Evolutionary conservation across 2,329 filamentous ascomycete species (phyloP), one percentile per base, ranked within the genome.

Genomic region (Pseudocercospora fijiensis): DNA sequence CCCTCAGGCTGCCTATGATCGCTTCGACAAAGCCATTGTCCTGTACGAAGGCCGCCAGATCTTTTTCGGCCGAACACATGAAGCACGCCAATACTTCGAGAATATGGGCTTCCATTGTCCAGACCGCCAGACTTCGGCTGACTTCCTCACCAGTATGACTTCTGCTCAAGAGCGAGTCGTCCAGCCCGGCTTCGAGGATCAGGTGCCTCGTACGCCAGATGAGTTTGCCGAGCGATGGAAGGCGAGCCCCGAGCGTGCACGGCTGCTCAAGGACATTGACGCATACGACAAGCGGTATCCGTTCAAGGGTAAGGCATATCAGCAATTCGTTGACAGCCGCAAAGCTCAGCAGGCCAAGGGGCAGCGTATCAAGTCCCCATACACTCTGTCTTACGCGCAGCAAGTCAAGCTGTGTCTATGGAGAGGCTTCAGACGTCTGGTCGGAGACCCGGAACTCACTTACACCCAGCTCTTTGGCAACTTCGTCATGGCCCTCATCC

Each of bases 371-470:
- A 86, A 86, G 75, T 96, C 91, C 1, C 92, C 93, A 0, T 96
- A 89, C 76, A 96, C 91, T 0, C 81, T 96, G 41, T 94, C 91
- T 0, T 90, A 89, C 69, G 57, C 65, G 3, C 88, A 93, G 76
- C 93, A 97, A 76, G 78, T 96, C 67, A 76, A 84, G 65, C 86
- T 97, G 11, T 96, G 92, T 75, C 80, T 96, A 56, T 88, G 87
- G 81, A 89, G 93, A 73, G 92, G 91, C 10, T 95, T 89, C 80
- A 85, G 87, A 72, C 87, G 93, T 58, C 82, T 96, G 7, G 83
- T 81, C 61, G 90, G 90, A 58, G 93, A 97, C 73, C 88, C 90
- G 20, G 89, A 85, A 72, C 80, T 95, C 70, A 91, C 90, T 0
- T 69, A 93, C 22, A 86, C 86, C 37, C 83, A 87, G 63, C 82